Evolutionary conservation across 345 rosid genomes (phyloP).

Genomic region (Barbarea vulgaris): DNA sequence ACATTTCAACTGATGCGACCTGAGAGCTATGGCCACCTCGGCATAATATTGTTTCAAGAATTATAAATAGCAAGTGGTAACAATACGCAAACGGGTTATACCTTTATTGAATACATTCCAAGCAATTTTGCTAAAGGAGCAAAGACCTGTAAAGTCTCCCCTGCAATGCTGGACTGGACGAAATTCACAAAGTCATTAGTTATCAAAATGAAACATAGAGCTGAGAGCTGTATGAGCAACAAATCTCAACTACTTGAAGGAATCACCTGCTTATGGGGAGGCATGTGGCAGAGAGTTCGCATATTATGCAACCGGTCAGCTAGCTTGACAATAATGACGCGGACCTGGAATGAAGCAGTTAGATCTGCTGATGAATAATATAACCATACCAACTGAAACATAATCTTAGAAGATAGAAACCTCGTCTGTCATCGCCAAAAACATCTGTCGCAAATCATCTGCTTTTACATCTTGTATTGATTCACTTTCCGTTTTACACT

Average conservation of each 20-base stretch:
- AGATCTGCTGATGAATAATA: slow-evolving; percentile 26
- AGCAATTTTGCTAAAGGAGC: slow-evolving; percentile 96
- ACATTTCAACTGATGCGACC: background rate
- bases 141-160: slow-evolving; percentile 95
- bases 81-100: slow-evolving; percentile 26
- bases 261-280: slow-evolving; percentile 92
- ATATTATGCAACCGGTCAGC: slow-evolving; percentile 98
- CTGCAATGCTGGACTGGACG: slow-evolving; percentile 91
- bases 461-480: slow-evolving; percentile 96
- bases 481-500: slow-evolving; percentile 71
- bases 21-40: slow-evolving; percentile 1
- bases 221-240: slow-evolving; percentile 17
- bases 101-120: slow-evolving; percentile 99
- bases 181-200: slow-evolving; percentile 38
- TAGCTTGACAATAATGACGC: slow-evolving; percentile 97
- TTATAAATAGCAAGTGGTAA: background rate
- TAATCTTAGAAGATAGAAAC: slow-evolving; percentile 40
- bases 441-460: slow-evolving; percentile 98
- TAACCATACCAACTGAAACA: slow-evolving; percentile 21
- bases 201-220: slow-evolving; percentile 22
- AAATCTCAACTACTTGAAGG: slow-evolving; percentile 15
- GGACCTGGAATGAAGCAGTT: slow-evolving; percentile 63
- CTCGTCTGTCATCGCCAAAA: slow-evolving; percentile 98
- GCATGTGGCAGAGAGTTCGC: slow-evolving; percentile 96
- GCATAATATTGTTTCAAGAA: background rate